These are phyloP conservation scores for Lolium perenne DNA, from an alignment of 176 grass and related monocot genomes.

Conservation along the genomic window DNA sequence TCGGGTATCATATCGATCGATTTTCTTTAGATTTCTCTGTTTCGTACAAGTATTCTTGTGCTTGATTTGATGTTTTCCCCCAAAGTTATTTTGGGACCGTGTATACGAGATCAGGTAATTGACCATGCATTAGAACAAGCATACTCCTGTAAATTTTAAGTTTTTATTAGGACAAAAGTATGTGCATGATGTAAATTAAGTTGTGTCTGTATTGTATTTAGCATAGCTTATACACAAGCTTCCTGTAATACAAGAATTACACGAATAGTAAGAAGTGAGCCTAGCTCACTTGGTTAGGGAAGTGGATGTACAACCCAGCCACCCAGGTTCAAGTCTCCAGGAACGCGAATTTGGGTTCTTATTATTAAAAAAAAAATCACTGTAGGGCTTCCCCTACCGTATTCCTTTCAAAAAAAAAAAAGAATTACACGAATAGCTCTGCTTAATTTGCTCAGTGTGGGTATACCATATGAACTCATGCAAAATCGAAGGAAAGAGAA, in stretches of 20 bases:
- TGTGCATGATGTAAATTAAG: not conserved
- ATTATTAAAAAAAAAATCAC: too few species aligned
- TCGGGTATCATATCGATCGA: not conserved
- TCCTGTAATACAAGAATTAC: not conserved
- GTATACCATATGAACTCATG: not conserved
- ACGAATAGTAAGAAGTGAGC: too few species aligned
- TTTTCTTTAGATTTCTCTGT: not conserved
- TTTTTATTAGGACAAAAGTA: too few species aligned
- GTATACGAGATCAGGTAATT: slow-evolving; percentile 15
- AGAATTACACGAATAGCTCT: not conserved
- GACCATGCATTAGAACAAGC: too few species aligned
- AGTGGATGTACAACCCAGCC: too few species aligned
- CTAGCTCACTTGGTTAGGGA: too few species aligned
- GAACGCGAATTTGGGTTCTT: too few species aligned
- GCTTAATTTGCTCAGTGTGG: not conserved
- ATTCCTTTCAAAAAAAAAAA: too few species aligned
- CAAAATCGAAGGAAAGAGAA: not conserved
- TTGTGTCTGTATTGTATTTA: not conserved
- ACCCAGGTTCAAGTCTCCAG: too few species aligned
- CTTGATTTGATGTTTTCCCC: slow-evolving; percentile 39
- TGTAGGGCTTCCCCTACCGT: too few species aligned
- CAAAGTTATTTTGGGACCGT: slow-evolving; percentile 5
- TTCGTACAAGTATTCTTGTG: slow-evolving; percentile 35
- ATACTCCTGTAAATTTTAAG: too few species aligned
- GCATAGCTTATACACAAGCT: not conserved